These are phyloP conservation scores for Aspergillus sp. DNA, from an alignment of 2,329 filamentous ascomycete genomes.

Conservation along the genomic window DNA sequence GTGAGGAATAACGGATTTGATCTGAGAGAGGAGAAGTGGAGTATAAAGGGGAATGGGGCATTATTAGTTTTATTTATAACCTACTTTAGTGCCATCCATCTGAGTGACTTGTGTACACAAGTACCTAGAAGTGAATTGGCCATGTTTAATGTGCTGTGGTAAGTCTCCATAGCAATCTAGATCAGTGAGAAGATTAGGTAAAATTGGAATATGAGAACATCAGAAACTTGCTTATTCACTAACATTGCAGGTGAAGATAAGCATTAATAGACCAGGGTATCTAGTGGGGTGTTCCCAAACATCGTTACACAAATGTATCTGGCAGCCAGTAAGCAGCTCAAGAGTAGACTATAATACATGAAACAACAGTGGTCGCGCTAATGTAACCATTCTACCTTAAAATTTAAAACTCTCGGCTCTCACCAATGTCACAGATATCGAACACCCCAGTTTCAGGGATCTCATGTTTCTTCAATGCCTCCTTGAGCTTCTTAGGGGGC, in stretches of 20 bases:
- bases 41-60: neutral
- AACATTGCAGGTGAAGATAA: neutral
- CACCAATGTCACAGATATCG: slow-evolving; percentile 81
- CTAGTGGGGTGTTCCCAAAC: neutral
- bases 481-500: slow-evolving; percentile 70
- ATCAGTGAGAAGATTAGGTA: neutral
- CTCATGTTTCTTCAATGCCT: slow-evolving; percentile 68
- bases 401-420: slow-evolving; percentile 70
- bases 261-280: neutral
- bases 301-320: neutral
- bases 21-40: neutral
- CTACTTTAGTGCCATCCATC: too few species aligned
- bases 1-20: neutral
- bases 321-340: neutral
- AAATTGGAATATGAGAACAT: neutral
- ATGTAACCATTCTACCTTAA: neutral
- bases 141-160: neutral
- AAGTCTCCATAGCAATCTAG: neutral
- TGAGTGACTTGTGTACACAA: neutral
- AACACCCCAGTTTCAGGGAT: slow-evolving; percentile 72
- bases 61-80: neutral
- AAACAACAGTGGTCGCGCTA: neutral
- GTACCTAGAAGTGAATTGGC: neutral
- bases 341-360: neutral
- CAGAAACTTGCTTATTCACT: neutral